Conservation (phyloP, 1,139 yeast species). For the Lodderomyces orthopsilosis region DNA sequence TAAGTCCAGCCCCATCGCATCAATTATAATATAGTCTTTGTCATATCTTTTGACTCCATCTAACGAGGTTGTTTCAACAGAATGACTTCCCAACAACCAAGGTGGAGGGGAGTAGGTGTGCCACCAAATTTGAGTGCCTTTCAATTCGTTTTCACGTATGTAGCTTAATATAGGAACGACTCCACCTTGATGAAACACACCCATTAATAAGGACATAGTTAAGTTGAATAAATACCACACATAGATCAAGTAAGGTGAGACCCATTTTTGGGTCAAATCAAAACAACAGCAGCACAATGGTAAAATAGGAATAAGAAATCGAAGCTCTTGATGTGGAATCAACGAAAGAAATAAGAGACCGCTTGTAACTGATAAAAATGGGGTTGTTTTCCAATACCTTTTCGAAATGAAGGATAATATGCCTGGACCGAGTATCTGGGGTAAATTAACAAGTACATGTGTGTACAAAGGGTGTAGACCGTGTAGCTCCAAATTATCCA, state of each 20-base stretch:
- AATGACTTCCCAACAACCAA: constrained; percentile 62
- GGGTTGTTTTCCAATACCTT: constrained; percentile 42
- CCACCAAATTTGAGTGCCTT: constrained; percentile 72
- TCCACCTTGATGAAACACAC: constrained; percentile 87
- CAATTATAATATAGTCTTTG: constrained; percentile 29
- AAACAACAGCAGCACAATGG: constrained; percentile 71
- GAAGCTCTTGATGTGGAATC: constrained; percentile 87
- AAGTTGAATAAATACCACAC: constrained; percentile 69
- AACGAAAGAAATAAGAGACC: constrained; percentile 62
- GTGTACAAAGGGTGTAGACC: constrained; percentile 81
- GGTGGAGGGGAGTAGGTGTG: constrained; percentile 91
- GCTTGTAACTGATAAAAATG: constrained; percentile 59
- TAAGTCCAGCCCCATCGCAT: constrained; percentile 56
- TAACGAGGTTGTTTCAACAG: constrained; percentile 18
- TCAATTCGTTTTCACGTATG: constrained; percentile 14
- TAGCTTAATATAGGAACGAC: constrained; percentile 63
- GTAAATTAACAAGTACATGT: constrained; percentile 72
- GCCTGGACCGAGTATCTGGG: constrained; percentile 79
- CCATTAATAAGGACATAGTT: constrained; percentile 63
- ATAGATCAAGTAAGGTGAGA: constrained; percentile 18
- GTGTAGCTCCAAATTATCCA: constrained; percentile 63
- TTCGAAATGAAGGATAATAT: constrained; percentile 37
- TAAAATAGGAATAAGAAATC: constrained; percentile 75
- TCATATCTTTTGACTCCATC: constrained; percentile 13
- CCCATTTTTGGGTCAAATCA: constrained; percentile 31